A percentile compares a stretch with the other conserved stretches of the same genome.
These are phyloP conservation scores for Triticum turgidum DNA, from an alignment of 176 grass and related monocot genomes.

Conservation along the genomic window DNA sequence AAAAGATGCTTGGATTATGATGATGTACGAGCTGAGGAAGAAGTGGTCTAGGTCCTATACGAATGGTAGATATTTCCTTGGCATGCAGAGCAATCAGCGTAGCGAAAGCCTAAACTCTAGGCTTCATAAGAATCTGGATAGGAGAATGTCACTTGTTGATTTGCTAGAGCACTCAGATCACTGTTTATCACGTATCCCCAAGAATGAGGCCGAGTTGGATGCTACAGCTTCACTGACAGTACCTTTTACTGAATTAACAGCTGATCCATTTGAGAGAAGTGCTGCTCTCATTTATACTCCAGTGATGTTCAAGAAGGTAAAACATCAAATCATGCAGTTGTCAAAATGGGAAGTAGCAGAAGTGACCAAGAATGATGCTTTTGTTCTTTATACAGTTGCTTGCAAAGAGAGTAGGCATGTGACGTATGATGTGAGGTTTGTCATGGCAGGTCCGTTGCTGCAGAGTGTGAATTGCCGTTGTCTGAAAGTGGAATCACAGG, in stretches of 20 bases:
- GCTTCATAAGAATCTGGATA: slow-evolving; percentile 9
- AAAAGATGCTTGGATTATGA: not conserved
- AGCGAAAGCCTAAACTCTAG: slow-evolving; percentile 19
- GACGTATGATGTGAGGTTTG: not conserved
- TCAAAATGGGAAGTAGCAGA: too few species aligned
- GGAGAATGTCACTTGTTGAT: slow-evolving; percentile 17
- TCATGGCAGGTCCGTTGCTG: not conserved
- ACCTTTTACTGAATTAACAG: not conserved
- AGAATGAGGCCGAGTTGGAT: slow-evolving; percentile 25
- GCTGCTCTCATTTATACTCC: slow-evolving; percentile 19
- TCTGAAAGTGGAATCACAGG: not conserved
- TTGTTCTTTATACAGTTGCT: too few species aligned
- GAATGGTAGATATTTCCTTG: slow-evolving; percentile 21
- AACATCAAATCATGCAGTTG: not conserved
- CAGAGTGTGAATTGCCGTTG: not conserved
- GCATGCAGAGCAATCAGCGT: slow-evolving; percentile 18
- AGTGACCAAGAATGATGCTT: too few species aligned
- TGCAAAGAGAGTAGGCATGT: not conserved
- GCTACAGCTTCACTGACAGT: not conserved
- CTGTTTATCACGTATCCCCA: not conserved
- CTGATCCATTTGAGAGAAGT: slow-evolving; percentile 4
- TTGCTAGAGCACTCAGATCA: slow-evolving; percentile 29
- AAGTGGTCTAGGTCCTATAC: slow-evolving; percentile 21
- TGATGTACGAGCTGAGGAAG: slow-evolving; percentile 22
- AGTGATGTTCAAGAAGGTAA: slow-evolving; percentile 17